These are phyloP conservation scores for Penicillium angulare DNA, from an alignment of 495 filamentous ascomycete species.

Conservation along the genomic window DNA sequence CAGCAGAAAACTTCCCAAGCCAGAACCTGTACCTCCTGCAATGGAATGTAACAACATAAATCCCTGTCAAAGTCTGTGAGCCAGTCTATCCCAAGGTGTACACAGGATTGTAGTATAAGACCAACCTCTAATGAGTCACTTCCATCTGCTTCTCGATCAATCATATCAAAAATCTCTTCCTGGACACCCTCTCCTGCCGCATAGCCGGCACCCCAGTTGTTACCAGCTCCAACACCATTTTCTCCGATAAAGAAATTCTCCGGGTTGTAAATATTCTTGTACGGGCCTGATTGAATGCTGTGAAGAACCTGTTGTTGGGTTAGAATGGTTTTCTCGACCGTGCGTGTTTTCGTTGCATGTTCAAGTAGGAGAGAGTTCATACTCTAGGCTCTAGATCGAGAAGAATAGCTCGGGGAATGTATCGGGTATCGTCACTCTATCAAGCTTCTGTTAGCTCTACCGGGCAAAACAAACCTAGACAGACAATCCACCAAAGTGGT, in stretches of 20 bases:
- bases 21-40: constrained; percentile 93
- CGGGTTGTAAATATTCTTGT: constrained; percentile 98
- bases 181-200: constrained; percentile 87
- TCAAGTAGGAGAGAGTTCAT: constrained; percentile 30
- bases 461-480: not conserved
- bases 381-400: constrained; percentile 93
- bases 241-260: constrained; percentile 97
- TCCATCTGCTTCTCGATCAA: constrained; percentile 95
- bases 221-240: constrained; percentile 87
- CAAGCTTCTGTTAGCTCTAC: constrained; percentile 6
- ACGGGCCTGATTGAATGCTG: constrained; percentile 84
- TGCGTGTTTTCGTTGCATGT: not conserved
- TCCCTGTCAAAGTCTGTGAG: constrained; percentile 49
- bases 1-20: constrained; percentile 90
- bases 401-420: constrained; percentile 94
- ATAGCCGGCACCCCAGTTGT: constrained; percentile 98
- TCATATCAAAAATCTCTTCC: constrained; percentile 99
- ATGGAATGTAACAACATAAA: constrained; percentile 99
- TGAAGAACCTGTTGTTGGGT: constrained; percentile 68
- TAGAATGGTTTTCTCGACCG: constrained; percentile 2
- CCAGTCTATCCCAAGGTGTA: not conserved
- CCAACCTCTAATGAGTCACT: constrained; percentile 89
- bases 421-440: constrained; percentile 90
- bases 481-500: no score
- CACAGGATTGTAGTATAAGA: not conserved